Evolutionary conservation across 495 filamentous ascomycete species (phyloP), one percentile per base, ranked within the genome.

Genomic region (Aspergillus sclerotioniger): DNA sequence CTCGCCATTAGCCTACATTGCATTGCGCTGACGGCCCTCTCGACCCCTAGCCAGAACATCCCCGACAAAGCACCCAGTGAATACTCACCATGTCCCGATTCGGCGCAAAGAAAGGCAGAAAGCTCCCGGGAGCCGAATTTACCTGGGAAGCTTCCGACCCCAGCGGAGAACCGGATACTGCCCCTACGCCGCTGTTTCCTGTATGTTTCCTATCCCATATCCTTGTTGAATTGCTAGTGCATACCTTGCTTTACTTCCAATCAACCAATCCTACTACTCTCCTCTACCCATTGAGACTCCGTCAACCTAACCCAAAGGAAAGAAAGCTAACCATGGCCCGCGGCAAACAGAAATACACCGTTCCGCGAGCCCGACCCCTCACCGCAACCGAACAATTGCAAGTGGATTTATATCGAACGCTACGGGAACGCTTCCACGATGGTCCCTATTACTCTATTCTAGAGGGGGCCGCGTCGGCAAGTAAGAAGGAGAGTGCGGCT

Each of bases 371-470:
- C 21, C 66, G 74, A 32, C 65, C 67, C 8, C 63, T 79, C 37
- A 69, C 45, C 48, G 49, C 53, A 0, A 64, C 62, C 21, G 76
- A 79, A 67, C 64, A 72, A 60, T 51, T 54, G 10, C 71, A 73
- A 54, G 72, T 84, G 28, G 69, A 80, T 32, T 63, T 68, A 43
- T 81, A 81, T 62, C 76, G 79, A 6, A 53, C 60, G 1, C 66
- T 84, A 3, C 81, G 83, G 43, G 78, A 80, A 47, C 70, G 67
- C 29, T 76, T 81, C 57, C 82, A 82, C 55, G 80, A 83, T 21
- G 81, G 83, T 0, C 82, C 83, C 2, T 76, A 78, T 51, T 87
- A 84, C 69, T 83, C 82, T 0, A 74, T 83, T 8, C 71, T 86
- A 0, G 75, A 79, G 54, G 73, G 75, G 16, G 73, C 76, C 15